Evolutionary conservation across 1,284 basidiomycete genomes (phyloP).

Genomic region (Cutaneotrichosporon cavernicola): DNA sequence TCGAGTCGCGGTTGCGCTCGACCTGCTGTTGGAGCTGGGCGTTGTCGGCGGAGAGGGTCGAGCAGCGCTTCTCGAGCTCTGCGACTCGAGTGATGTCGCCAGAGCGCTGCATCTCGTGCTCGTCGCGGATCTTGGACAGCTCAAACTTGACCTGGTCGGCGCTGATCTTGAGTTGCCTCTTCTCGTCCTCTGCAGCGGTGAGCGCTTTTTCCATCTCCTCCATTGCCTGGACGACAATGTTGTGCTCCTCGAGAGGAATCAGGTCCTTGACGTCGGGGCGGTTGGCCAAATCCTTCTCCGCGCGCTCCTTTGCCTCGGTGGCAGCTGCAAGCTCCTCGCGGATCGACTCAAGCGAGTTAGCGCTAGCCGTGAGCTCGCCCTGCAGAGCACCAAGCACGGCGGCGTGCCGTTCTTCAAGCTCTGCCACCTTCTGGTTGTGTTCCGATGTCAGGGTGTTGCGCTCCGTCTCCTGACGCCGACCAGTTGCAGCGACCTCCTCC

Average conservation of each 20-base stretch:
- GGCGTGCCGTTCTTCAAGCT: constrained; percentile 29
- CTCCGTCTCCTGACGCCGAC: constrained; percentile 25
- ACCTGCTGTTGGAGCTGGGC: constrained; percentile 30
- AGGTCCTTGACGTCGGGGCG: constrained; percentile 20
- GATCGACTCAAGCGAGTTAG: constrained; percentile 18
- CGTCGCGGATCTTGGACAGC: constrained; percentile 43
- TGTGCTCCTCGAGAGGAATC: constrained; percentile 27
- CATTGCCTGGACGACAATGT: constrained; percentile 36
- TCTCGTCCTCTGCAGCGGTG: constrained; percentile 41
- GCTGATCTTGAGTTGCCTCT: constrained; percentile 48
- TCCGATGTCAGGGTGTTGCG: constrained; percentile 27
- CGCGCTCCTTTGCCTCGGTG: constrained; percentile 21
- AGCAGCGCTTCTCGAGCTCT: constrained; percentile 33
- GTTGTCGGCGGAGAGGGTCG: constrained; percentile 18
- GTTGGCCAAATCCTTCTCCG: constrained; percentile 22
- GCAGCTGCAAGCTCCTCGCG: constrained; percentile 21
- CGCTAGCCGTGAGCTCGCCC: constrained; percentile 19
- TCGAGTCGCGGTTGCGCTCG: constrained; percentile 38
- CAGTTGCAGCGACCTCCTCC: constrained; percentile 25
- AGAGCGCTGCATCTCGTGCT: constrained; percentile 39
- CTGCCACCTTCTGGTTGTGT: constrained; percentile 29
- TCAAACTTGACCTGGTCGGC: constrained; percentile 49
- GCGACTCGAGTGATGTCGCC: constrained; percentile 34
- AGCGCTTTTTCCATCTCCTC: constrained; percentile 46
- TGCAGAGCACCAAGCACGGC: constrained; percentile 21